Percentiles rank a stretch among this genome's conserved stretches.
phyloP scores from a whole-genome alignment of 176 grass and related monocot species.

The Aegilops tauschii region DNA sequence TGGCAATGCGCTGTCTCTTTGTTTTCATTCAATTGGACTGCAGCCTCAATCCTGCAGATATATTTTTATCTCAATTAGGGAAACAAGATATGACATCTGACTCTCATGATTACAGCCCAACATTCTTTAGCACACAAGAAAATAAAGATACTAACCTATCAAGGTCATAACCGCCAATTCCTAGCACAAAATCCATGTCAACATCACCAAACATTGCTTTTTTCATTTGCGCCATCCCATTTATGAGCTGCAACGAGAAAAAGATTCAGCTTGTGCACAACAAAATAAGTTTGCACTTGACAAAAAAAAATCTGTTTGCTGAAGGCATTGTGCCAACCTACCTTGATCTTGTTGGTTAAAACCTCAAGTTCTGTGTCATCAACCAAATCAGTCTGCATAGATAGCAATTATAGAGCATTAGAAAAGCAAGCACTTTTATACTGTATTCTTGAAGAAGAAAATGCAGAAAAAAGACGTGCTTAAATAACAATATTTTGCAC shows the following conservation, averaged over 20 bases:
- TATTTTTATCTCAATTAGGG: not conserved
- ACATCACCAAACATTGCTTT: conserved; percentile 54
- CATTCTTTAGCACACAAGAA: not conserved
- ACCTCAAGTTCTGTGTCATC: conserved; percentile 46
- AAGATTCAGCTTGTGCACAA: not conserved
- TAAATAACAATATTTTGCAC: not conserved
- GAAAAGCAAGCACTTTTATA: not conserved
- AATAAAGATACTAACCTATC: conserved; percentile 32
- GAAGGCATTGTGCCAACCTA: conserved; percentile 12
- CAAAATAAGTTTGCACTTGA: not conserved
- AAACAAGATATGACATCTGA: not conserved
- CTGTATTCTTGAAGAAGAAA: conserved; percentile 6
- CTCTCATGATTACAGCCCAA: not conserved
- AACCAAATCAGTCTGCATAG: conserved; percentile 58
- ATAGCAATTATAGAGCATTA: not conserved
- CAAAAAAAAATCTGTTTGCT: not conserved
- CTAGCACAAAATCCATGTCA: conserved; percentile 76
- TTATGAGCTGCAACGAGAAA: conserved; percentile 49
- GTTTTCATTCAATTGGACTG: conserved; percentile 42
- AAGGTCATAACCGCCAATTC: conserved; percentile 72
- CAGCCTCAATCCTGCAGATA: conserved; percentile 53
- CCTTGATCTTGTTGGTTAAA: conserved; percentile 74
- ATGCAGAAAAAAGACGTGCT: not conserved
- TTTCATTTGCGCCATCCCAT: conserved; percentile 58
- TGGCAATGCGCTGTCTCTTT: conserved; percentile 35